Evolutionary conservation across 148 eudicot genomes (phyloP).

Genomic region (Rhododendron henanense): DNA sequence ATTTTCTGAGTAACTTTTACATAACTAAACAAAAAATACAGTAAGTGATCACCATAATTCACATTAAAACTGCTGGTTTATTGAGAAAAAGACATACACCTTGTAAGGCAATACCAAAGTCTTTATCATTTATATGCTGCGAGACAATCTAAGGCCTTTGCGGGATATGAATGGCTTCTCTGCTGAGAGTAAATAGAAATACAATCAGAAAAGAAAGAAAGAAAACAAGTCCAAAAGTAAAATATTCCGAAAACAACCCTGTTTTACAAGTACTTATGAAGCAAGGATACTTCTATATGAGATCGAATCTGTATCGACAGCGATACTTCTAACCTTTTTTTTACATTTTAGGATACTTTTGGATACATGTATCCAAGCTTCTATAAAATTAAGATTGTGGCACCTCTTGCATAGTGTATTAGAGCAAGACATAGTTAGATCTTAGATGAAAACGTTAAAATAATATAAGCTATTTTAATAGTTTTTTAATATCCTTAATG

Average conservation of each 20-base stretch:
- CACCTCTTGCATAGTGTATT: neutral
- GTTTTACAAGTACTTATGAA: neutral
- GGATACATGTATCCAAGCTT: neutral
- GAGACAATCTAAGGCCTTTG: neutral
- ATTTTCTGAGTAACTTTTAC: neutral
- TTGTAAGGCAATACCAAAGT: conserved; percentile 14
- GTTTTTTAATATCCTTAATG: too few species aligned
- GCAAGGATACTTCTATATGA: neutral
- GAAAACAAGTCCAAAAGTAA: neutral
- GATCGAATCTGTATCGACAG: neutral
- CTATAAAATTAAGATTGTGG: neutral
- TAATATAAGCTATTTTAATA: neutral
- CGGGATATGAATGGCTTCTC: neutral
- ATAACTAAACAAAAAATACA: neutral
- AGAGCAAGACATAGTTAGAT: neutral
- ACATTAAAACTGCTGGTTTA: neutral
- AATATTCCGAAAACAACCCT: neutral
- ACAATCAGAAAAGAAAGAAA: neutral
- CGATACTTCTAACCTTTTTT: neutral
- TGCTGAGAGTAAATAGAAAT: neutral
- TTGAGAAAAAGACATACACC: neutral
- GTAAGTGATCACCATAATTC: neutral
- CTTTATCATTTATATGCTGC: conserved; percentile 13
- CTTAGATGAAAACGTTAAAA: neutral
- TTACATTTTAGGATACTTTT: neutral